Evolutionary conservation across 495 filamentous ascomycete genomes (phyloP), one percentile per base, ranked within the genome.

Genomic region (Delitschia confertaspora): DNA sequence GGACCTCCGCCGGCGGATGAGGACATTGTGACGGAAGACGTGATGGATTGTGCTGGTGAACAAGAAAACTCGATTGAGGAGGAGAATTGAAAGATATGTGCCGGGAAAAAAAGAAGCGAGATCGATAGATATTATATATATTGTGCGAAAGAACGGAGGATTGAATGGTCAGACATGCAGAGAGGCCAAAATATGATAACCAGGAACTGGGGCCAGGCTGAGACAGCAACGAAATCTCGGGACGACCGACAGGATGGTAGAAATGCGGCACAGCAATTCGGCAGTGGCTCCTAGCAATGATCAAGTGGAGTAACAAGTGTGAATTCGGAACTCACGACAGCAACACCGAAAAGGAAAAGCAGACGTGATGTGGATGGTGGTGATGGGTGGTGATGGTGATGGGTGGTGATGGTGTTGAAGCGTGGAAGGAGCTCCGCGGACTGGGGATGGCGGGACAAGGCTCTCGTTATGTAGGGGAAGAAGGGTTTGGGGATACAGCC

Each of bases 181-280:
- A 30, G 33, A 29, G 29, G n/a, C 47, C 5, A 6, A 13, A 44
- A 25, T 38, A n/a, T 24, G 21, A 17, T 18, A 25, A 3, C 1
- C 26, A 24, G 41, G 7, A 10, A 23, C 20, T 24, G 33, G 33
- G 19, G 29, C 33, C n/a, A 13, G 44, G 44, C 37, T 53, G 49
- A 54, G 45, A 54, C 51, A 48, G 23, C 31, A 29, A 42, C 51
- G 51, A 49, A 45, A 38, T 38, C 38, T 31, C 43, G 49, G 43
- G 43, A 47, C 38, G 45, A 45, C 51, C 38, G 45, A 41, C 45
- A 18, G 51, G 13, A 40, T 22, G 45, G 51, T 33, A 42, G 23
- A 45, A 33, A 3, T 13, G 26, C 18, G 14, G 17, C 18, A n/a
- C 38, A 17, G n/a, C 31, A 26, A 37, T 23, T 31, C 42, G 18